phyloP scores from a whole-genome alignment of 345 rosid species.

The Rhizophora apiculata region DNA sequence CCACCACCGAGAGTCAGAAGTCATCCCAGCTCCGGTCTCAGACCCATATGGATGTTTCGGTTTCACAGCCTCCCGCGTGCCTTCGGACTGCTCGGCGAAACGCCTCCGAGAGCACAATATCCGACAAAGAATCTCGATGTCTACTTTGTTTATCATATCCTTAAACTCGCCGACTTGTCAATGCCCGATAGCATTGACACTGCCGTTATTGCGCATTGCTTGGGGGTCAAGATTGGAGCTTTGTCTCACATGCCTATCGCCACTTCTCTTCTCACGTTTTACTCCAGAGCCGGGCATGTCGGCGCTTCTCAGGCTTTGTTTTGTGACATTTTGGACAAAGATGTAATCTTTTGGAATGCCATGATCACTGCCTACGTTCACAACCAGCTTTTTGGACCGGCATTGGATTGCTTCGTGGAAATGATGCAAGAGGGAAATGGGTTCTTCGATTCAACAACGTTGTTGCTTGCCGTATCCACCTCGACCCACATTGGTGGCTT shows the following conservation, averaged over 20 bases:
- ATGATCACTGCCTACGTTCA: constrained; percentile 51
- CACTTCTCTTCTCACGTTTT: constrained; percentile 47
- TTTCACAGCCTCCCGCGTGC: neutral
- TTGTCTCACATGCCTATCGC: constrained; percentile 40
- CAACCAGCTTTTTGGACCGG: constrained; percentile 32
- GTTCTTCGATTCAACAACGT: constrained; percentile 56
- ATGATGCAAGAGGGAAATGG: constrained; percentile 39
- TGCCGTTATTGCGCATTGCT: constrained; percentile 42
- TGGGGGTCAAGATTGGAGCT: constrained; percentile 52
- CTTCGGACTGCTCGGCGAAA: constrained; percentile 40
- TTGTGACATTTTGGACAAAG: constrained; percentile 39
- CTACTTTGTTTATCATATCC: constrained; percentile 25
- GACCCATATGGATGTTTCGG: too few relatives aligned
- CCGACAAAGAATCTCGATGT: constrained; percentile 9
- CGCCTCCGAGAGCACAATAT: constrained; percentile 30
- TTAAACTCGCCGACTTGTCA: constrained; percentile 26
- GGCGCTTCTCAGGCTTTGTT: constrained; percentile 37
- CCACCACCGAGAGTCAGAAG: too few relatives aligned
- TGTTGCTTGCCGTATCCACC: constrained; percentile 45
- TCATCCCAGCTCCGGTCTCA: too few relatives aligned
- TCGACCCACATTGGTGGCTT: constrained; percentile 21
- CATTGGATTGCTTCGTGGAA: constrained; percentile 33
- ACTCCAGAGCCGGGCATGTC: constrained; percentile 38
- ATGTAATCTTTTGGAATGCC: constrained; percentile 55
- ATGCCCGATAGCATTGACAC: constrained; percentile 16